These are phyloP conservation scores for Penicillium polonicum DNA, from an alignment of 2,329 filamentous ascomycete genomes.

Conservation along the genomic window DNA sequence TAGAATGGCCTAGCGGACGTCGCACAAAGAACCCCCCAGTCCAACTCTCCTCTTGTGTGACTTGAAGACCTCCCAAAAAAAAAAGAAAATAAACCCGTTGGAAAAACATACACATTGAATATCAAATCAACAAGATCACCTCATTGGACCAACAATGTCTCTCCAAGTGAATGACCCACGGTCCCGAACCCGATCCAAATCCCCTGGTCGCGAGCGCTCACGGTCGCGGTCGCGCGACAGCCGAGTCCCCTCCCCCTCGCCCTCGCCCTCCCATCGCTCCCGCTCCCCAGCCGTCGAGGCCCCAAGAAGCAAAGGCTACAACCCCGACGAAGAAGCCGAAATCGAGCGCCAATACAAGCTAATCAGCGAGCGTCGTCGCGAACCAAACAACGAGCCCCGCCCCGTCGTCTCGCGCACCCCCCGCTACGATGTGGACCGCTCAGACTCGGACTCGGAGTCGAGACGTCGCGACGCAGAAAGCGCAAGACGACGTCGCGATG, in stretches of 20 bases:
- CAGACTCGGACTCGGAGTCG: slow-evolving; percentile 25
- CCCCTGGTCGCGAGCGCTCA: slow-evolving; percentile 46
- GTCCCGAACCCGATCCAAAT: slow-evolving; percentile 47
- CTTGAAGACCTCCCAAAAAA: not conserved
- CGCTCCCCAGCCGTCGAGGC: slow-evolving; percentile 25
- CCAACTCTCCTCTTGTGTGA: not conserved
- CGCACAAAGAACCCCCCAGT: not conserved
- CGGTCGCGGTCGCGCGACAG: slow-evolving; percentile 46
- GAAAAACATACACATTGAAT: not conserved
- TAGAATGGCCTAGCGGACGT: not conserved
- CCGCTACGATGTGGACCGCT: slow-evolving; percentile 23
- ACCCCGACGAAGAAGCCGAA: slow-evolving; percentile 21
- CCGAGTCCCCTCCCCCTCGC: slow-evolving; percentile 34
- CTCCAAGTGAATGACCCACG: slow-evolving; percentile 43
- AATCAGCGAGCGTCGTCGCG: slow-evolving; percentile 14
- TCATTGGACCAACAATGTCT: slow-evolving; percentile 28
- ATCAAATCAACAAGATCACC: not conserved
- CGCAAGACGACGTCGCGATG: slow-evolving; percentile 19
- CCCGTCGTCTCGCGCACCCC: slow-evolving; percentile 13
- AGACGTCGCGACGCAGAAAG: slow-evolving; percentile 8
- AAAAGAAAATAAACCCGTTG: not conserved
- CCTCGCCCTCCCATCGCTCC: slow-evolving; percentile 23
- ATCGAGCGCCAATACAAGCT: slow-evolving; percentile 25
- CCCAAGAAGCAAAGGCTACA: slow-evolving; percentile 13
- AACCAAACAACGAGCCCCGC: not conserved